Evolutionary conservation across 108 stramenopile genomes (phyloP), one percentile per base, ranked within the genome.

Genomic region (Cyclotella choctawhatcheeana): DNA sequence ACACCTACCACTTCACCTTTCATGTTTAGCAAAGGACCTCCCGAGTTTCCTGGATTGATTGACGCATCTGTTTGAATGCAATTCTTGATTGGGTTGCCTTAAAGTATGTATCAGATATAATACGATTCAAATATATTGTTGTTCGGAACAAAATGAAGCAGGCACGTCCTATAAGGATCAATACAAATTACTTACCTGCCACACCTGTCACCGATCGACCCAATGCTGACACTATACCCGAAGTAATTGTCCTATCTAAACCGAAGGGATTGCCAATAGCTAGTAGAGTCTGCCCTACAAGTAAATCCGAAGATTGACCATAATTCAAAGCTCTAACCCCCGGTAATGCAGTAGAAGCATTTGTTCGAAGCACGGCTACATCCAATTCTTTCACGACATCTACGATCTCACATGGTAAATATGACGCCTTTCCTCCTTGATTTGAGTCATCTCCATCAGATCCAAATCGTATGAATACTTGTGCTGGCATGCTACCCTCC

Each of bases 191-290:
- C 60, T 44, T 17, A 61, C 60, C 86, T 29, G 69, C 82, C 45
- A 82, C 78, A 0, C 88, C 84, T 13, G 76, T 77, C 12, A 97
- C 88, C 54, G 95, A 91, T 30, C 97, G 76, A 55, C 93, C 89
- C 67, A 97, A 56, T 1, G 95, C 94, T 20, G 91, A 93, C 0
- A 97, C 94, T 2, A 97, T 83, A 8, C 97, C 97, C 2, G 86
- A 82, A 14, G 92, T 89, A 5, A 93, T 82, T 12, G 89, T 88
- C 24, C 76, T 79, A 48, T 89, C 85, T 20, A 96, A 64, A 12
- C 94, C 97, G 65, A 97, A 97, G 22, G 97, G 94, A 82, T 96
- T 97, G 2, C 97, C 97, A 73, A 97, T 97, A 17, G 95, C 97
- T 18, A 96, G 68, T 0, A 96, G 78, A 29, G 78, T 59, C 71